Base-by-base conservation (phyloP, 371 early-diverging fungal genomes). In the Zychaea mexicana region DNA sequence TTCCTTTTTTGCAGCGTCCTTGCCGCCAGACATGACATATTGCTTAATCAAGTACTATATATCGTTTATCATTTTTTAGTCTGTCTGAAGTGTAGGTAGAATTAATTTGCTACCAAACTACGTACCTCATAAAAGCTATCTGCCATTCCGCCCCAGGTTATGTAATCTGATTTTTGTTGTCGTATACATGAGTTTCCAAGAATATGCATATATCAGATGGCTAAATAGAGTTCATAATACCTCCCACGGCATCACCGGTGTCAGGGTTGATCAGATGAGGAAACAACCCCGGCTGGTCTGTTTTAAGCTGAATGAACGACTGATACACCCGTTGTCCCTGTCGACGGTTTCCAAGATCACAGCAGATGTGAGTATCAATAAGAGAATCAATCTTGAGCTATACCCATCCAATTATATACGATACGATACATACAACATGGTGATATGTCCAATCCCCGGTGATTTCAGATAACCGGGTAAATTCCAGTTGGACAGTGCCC, bases 401-500 rank as follows among this genome's bases (percentile, higher is more conserved):
- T n/a, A n/a, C n/a, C n/a, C n/a, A n/a, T n/a, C n/a, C n/a, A n/a
- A n/a, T n/a, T n/a, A n/a, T n/a, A n/a, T n/a, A n/a, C n/a, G n/a
- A n/a, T n/a, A n/a, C n/a, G n/a, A n/a, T 12, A 42, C 61, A 53
- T 81, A 83, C 88, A 73, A 70, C 76, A 38, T 82, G 61, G 59
- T 84, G 79, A 65, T 88, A 92, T 13, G 66, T 68, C 65, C 83
- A 81, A 59, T 92, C 78, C 0, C 88, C 88, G 2, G 94, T 93
- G 19, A 96, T 75, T 55, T 90, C 75, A 17, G 89, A 86, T 38
- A 98, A 78, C 17, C 89, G 77, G 17, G 90, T 91, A 69, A 94
- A 94, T 77, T 98, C 98, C 26, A 98, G 69, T 59, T 95, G 84
- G 30, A 96, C 73, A 0, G 95, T 88, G n/a, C 96, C 96, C 13